Evolutionary conservation across 345 rosid species (phyloP).

Genomic region (Geranium rotundifolium): DNA sequence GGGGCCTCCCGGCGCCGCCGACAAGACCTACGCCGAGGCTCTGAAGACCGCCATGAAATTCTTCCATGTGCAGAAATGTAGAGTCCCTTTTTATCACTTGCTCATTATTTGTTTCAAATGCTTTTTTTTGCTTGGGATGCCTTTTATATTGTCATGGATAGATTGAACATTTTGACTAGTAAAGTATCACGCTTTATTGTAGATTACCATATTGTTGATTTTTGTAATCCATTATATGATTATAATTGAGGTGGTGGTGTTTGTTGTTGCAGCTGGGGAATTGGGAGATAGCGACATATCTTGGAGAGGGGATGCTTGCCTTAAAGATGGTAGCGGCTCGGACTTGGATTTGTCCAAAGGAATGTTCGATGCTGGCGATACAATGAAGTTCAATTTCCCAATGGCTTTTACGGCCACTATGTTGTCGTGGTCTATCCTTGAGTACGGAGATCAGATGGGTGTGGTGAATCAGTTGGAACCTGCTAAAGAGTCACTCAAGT

Average conservation of each 20-base stretch:
- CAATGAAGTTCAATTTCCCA: slow-evolving; percentile 87
- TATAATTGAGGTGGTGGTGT: not conserved
- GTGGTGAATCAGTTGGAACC: slow-evolving; percentile 47
- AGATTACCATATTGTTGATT: not conserved
- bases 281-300: slow-evolving; percentile 48
- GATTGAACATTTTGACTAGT: not conserved
- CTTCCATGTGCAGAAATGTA: slow-evolving; percentile 91
- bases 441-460: slow-evolving; percentile 91
- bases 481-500: slow-evolving; percentile 61
- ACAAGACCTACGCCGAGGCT: slow-evolving; percentile 66
- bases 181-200: not conserved
- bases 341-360: slow-evolving; percentile 68
- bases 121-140: too few species aligned
- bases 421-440: slow-evolving; percentile 89
- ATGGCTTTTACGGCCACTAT: slow-evolving; percentile 88
- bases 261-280: slow-evolving; percentile 53
- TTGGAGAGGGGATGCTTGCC: slow-evolving; percentile 94
- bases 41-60: slow-evolving; percentile 72
- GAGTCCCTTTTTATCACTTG: not conserved
- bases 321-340: slow-evolving; percentile 61
- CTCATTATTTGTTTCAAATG: not conserved
- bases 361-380: slow-evolving; percentile 93
- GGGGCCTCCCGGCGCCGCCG: slow-evolving; percentile 78
- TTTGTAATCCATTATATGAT: not conserved
- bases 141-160: not conserved